Evolutionary conservation across 306 rosid genomes (phyloP).

Genomic region (Herpetospermum pedunculosum): DNA sequence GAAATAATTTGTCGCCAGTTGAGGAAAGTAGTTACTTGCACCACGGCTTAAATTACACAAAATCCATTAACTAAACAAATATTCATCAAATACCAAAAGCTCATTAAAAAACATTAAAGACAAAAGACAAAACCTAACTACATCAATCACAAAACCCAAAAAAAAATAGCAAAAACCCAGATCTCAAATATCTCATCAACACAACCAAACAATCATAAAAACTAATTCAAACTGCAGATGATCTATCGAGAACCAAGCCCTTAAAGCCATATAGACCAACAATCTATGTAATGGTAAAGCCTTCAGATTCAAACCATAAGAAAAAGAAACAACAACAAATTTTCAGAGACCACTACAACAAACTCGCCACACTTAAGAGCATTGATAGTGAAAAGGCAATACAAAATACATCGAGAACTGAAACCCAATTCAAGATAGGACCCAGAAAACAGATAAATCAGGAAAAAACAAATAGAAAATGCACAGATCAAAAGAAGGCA

Average conservation of each 20-base stretch:
- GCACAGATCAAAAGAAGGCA: slow-evolving; percentile 3
- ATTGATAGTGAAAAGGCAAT: not conserved
- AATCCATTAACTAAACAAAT: not conserved
- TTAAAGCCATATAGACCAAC: not conserved
- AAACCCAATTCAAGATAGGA: not conserved
- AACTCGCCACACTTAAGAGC: not conserved
- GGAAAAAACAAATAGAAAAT: not conserved
- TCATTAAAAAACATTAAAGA: not conserved
- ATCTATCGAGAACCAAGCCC: not conserved
- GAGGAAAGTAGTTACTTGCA: not conserved
- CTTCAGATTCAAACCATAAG: not conserved
- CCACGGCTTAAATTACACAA: not conserved
- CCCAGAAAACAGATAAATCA: not conserved
- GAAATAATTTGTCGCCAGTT: not conserved
- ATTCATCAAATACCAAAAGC: not conserved
- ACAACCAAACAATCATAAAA: not conserved
- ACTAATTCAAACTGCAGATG: not conserved
- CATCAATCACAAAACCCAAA: not conserved
- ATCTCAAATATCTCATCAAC: not conserved
- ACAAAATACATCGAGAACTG: not conserved
- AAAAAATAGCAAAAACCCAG: not conserved
- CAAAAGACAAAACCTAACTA: not conserved
- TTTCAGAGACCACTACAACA: not conserved
- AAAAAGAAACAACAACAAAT: not conserved
- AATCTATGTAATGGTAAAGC: not conserved